phyloP scores from a whole-genome alignment of 345 rosid genomes.

The Citrus sp. region DNA sequence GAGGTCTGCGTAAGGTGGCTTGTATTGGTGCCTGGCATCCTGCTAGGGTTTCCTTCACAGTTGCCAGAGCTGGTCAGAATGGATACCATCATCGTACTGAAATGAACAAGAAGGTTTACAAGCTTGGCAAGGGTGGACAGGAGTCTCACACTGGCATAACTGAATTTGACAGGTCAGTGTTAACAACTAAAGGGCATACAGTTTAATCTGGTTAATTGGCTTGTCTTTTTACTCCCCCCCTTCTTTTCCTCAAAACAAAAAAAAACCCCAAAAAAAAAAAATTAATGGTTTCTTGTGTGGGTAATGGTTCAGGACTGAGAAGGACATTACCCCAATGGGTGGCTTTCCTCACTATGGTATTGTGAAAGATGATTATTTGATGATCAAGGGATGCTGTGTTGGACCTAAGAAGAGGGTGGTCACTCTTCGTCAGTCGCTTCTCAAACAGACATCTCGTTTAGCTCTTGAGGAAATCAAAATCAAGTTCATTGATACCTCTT shows the following conservation, averaged over 20 bases:
- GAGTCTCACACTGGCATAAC: constrained; percentile 68
- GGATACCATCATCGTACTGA: constrained; percentile 94
- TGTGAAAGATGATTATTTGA: constrained; percentile 66
- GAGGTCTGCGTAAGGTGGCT: constrained; percentile 93
- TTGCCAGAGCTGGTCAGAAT: constrained; percentile 96
- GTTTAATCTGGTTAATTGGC: not conserved
- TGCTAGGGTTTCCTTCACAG: constrained; percentile 89
- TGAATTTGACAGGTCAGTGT: constrained; percentile 67
- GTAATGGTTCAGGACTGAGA: constrained; percentile 61
- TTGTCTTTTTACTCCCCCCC: not conserved
- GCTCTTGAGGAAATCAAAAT: constrained; percentile 68
- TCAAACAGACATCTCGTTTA: constrained; percentile 67
- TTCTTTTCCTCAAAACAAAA: accelerated
- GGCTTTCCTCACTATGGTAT: constrained; percentile 85
- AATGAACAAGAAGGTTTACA: constrained; percentile 84
- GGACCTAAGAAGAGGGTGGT: constrained; percentile 94
- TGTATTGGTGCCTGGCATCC: constrained; percentile 99
- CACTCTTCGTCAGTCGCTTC: constrained; percentile 65
- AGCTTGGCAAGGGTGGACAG: constrained; percentile 60
- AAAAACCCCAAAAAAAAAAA: no score
- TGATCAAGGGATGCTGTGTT: constrained; percentile 83
- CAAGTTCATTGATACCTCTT: constrained; percentile 74
- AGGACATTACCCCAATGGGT: constrained; percentile 75
- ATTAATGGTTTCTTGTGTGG: not conserved
- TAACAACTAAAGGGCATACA: no score